phyloP scores from a whole-genome alignment of 2,329 filamentous ascomycete species.

The Calonectria fujianensis region DNA sequence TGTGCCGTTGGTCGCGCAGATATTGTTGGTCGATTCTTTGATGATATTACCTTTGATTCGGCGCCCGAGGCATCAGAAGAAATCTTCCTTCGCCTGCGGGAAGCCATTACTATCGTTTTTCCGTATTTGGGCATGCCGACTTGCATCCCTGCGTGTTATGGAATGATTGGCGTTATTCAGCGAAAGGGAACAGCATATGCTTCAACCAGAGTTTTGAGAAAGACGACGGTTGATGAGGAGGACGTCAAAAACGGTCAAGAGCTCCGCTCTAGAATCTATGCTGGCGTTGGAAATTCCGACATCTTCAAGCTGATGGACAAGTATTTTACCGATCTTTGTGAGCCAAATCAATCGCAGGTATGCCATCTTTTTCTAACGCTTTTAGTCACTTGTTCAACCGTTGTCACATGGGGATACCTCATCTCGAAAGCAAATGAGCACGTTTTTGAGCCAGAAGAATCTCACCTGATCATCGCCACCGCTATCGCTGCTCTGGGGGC shows the following conservation, averaged over 20 bases:
- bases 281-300: constrained; percentile 43
- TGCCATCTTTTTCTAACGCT: not conserved
- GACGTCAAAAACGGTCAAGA: constrained; percentile 37
- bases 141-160: constrained; percentile 46
- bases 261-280: constrained; percentile 40
- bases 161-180: constrained; percentile 47
- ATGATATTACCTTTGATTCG: constrained; percentile 40
- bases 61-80: constrained; percentile 37
- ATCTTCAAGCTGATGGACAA: constrained; percentile 45
- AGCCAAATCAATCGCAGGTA: not conserved
- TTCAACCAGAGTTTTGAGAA: constrained; percentile 40
- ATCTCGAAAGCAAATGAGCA: constrained; percentile 26
- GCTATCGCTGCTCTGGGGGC: constrained; percentile 20
- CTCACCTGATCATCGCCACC: constrained; percentile 11
- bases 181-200: constrained; percentile 42
- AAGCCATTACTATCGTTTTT: constrained; percentile 45
- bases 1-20: constrained; percentile 45
- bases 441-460: constrained; percentile 9
- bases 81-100: constrained; percentile 37
- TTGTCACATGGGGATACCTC: constrained; percentile 37
- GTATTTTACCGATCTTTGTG: constrained; percentile 46
- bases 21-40: constrained; percentile 42
- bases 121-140: constrained; percentile 46
- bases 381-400: constrained; percentile 42
- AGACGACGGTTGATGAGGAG: constrained; percentile 39